Evolutionary conservation across 2,329 filamentous ascomycete genomes (phyloP), one percentile per base, ranked within the genome.

Genomic region (Aspergillus sojae): DNA sequence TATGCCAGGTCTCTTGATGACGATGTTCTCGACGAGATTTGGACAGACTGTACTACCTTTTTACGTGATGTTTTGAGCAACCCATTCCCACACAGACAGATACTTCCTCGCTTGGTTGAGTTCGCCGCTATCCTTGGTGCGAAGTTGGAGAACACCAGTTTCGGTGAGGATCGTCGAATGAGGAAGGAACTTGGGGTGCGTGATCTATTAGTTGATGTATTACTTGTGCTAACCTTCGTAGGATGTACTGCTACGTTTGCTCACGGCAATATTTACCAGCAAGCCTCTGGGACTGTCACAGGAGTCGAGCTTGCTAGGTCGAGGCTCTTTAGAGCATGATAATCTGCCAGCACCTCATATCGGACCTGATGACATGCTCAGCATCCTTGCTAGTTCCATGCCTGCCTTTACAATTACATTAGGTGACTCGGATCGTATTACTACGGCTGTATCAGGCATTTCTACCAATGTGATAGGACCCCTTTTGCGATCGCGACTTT

Each of bases 1-100:
- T 99, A 99, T 77, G 90, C 93, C 0, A 87, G 87, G 34, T 95
- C 94, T 0, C 83, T 98, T 14, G 95, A 99, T 73, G 95, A 99
- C 72, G 95, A 99, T 80, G 91, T 95, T 19, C 94, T 97, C 86
- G 95, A 99, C 72, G 95, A 99, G 78, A 97, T 99, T 56, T 99
- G 95, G 95, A 85, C 89, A 46, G 94, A 99, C 75, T 99, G 94
- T 76, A 93, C 94, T 72, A 87, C 90, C 0, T 99, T 99, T 77
- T 78, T 98, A 64, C 91, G 89, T 67, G 96, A 99, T 74, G 86
- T 99, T 32, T 84, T 99, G 32, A 89, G 90, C 28, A 99, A 99
- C 73, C 96, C 95, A 1, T 93, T 99, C 72, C 95, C 95, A 3
- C 94, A 99, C 79, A 86, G 95, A 61, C 94, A 97, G 74, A 94